phyloP scores from a whole-genome alignment of 1,284 basidiomycete species.

The Amylostereum areolatum region DNA sequence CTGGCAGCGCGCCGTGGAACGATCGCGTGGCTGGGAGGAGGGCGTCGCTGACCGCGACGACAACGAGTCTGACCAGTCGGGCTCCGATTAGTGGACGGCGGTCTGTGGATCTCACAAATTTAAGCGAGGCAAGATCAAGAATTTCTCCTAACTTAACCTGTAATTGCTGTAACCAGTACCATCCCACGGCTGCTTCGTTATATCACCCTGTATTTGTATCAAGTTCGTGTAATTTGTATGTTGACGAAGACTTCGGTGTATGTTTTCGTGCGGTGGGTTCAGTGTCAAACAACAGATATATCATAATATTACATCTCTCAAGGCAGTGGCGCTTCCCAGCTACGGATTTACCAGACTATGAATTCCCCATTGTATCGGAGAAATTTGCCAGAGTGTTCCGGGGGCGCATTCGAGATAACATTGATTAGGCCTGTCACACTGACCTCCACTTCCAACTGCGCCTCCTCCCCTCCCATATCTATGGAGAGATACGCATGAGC shows the following conservation, averaged over 20 bases:
- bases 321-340: background rate
- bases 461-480: background rate
- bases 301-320: background rate
- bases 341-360: background rate
- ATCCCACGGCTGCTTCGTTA: no score
- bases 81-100: no score
- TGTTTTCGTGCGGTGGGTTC: background rate
- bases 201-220: no score
- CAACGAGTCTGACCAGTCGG: no score
- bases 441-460: background rate
- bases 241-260: no score
- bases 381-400: background rate
- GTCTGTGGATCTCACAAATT: no score
- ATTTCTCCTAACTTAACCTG: no score
- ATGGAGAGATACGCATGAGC: background rate
- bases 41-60: constrained; percentile 35
- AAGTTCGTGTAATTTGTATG: no score
- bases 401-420: background rate
- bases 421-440: background rate
- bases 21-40: constrained; percentile 76
- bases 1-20: constrained; percentile 83
- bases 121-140: no score
- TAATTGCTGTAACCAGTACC: no score
- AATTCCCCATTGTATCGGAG: background rate
- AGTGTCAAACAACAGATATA: background rate